Conservation (phyloP, 345 rosid genomes). For the Lumnitzera littorea region DNA sequence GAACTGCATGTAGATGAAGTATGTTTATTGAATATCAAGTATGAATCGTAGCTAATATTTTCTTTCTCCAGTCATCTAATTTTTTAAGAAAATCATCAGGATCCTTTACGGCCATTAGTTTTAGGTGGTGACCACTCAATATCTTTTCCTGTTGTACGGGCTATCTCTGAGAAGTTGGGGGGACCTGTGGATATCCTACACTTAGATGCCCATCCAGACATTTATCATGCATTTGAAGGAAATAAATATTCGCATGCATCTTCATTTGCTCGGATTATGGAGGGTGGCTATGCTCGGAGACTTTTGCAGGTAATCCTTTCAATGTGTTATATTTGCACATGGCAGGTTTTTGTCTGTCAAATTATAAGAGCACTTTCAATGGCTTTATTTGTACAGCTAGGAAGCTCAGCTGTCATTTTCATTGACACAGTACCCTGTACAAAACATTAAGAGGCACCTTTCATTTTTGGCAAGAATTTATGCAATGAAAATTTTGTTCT, state of each 20-base stretch:
- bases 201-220: slow-evolving; percentile 99
- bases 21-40: background rate
- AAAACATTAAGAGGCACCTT: too few species aligned
- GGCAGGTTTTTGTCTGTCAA: background rate
- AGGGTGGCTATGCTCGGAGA: slow-evolving; percentile 87
- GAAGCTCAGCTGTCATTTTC: too few species aligned
- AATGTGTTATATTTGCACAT: background rate
- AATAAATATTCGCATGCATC: slow-evolving; percentile 95
- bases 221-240: slow-evolving; percentile 81
- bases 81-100: slow-evolving; percentile 23
- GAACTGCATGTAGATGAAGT: background rate
- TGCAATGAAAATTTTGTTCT: too few species aligned
- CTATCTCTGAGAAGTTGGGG: slow-evolving; percentile 91
- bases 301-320: slow-evolving; percentile 68
- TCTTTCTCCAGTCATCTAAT: background rate
- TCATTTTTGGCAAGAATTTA: too few species aligned
- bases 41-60: too few species aligned
- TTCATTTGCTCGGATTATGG: slow-evolving; percentile 97
- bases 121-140: slow-evolving; percentile 98
- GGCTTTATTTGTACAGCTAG: background rate
- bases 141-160: slow-evolving; percentile 86
- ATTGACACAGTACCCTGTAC: too few species aligned
- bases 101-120: slow-evolving; percentile 77
- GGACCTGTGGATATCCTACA: slow-evolving; percentile 97
- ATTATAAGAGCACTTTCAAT: too few species aligned